These are phyloP conservation scores for Puccinia brachypodii DNA, from an alignment of 1,284 basidiomycete genomes.

Conservation along the genomic window DNA sequence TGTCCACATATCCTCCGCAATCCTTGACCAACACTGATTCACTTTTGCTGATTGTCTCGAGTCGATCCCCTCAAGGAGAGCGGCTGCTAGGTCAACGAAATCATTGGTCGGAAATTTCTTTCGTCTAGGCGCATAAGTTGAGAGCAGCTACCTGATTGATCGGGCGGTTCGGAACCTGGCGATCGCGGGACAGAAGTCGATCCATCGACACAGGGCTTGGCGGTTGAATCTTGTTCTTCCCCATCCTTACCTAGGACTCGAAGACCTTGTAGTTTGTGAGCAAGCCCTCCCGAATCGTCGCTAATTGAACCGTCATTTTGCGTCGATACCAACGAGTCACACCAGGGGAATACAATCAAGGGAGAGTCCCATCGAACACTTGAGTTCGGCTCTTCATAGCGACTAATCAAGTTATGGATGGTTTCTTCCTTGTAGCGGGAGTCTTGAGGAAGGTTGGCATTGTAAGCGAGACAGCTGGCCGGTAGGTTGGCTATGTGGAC, in stretches of 20 bases:
- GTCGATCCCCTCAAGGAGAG: neutral
- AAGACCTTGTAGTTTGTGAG: constrained; percentile 27
- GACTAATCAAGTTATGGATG: constrained; percentile 22
- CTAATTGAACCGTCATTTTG: neutral
- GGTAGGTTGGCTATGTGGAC: constrained; percentile 31
- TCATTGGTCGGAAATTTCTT: neutral
- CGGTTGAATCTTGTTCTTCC: neutral
- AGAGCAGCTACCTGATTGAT: constrained; percentile 7
- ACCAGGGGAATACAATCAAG: constrained; percentile 44
- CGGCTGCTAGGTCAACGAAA: neutral
- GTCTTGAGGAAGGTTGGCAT: constrained; percentile 12
- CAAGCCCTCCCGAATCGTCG: neutral
- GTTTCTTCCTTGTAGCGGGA: constrained; percentile 37
- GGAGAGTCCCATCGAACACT: constrained; percentile 40
- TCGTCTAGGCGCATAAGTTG: neutral
- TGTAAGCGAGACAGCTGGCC: constrained; percentile 35
- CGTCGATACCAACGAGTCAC: constrained; percentile 15
- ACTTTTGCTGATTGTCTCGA: neutral
- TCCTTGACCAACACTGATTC: constrained; percentile 18
- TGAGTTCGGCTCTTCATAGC: constrained; percentile 41
- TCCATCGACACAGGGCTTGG: neutral
- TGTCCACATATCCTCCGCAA: constrained; percentile 39
- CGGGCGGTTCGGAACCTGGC: neutral
- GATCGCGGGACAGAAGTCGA: neutral
- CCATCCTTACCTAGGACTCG: constrained; percentile 22